Base-by-base conservation (phyloP, 2,329 filamentous ascomycete genomes). In the Parafenestella ontariensis region DNA sequence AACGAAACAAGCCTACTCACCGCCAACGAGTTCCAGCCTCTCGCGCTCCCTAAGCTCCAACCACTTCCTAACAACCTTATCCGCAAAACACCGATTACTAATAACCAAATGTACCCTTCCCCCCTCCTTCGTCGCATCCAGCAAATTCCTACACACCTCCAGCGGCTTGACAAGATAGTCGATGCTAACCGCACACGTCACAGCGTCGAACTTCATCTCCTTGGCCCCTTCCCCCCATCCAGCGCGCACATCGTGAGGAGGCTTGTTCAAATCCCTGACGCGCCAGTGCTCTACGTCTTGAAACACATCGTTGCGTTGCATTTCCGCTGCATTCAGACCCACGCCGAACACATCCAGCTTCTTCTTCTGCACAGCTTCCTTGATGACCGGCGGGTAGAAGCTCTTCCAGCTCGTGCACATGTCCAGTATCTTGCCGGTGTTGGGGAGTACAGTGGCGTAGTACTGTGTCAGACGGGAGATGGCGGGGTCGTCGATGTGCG, bases 51-150 rank as follows among this genome's bases (percentile, higher is more conserved):
- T 60, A 24, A 81, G 66, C 48, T 71, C 65, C 62, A 83, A 65
- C 82, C 82, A 85, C 17, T 77, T 69, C 21, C 69, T 72, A 5
- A 84, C 76, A 1, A 78, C 82, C 59, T 85, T 85, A 1, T 79
- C 82, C 0, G 81, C 80, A 58, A 84, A 84, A 61, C 80, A 84
- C 3, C 82, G 76, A 64, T 84, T 82, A 24, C 77, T 80, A 36
- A 84, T 77, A 0, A 77, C 76, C 42, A 85, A 64, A 70, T 85
- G 82, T n/a, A 83, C 76, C 1, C 48, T 76, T 0, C 80, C 82
- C 1, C 77, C 79, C 1, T 64, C 56, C 4, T 73, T 79, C 17
- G 78, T 79, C 8, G 71, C 72, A 5, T 74, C 59, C 9, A 71
- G 62, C 23, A 84, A 62, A 23, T 76, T 78, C 15, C 56, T 53